Conservation (phyloP, 179 eudicot genomes). For the Spergularia azorica region DNA sequence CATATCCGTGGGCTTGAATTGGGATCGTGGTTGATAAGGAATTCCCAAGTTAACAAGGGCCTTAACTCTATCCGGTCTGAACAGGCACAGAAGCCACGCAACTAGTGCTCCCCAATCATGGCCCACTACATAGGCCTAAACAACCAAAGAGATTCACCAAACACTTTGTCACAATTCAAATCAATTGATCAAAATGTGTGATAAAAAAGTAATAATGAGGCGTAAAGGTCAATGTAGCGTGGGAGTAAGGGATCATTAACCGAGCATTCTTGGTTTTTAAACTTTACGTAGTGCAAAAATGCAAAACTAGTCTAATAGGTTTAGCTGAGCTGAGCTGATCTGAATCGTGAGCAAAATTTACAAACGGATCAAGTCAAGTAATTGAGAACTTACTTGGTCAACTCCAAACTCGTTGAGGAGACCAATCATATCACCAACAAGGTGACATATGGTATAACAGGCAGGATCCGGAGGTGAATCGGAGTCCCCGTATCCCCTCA, state of each 20-base stretch:
- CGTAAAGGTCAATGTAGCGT: too few species aligned
- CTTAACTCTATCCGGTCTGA: slow-evolving; percentile 40
- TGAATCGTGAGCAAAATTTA: too few species aligned
- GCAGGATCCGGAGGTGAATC: slow-evolving; percentile 31
- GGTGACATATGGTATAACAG: slow-evolving; percentile 34
- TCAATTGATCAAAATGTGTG: too few species aligned
- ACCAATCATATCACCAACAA: slow-evolving; percentile 44
- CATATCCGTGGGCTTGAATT: slow-evolving; percentile 17
- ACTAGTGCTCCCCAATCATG: slow-evolving; percentile 43
- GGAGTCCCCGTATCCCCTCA: slow-evolving; percentile 46
- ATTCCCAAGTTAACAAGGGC: slow-evolving; percentile 31
- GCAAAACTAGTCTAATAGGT: too few species aligned
- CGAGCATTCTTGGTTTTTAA: too few species aligned
- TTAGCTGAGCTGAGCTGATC: too few species aligned
- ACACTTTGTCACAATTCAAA: background rate
- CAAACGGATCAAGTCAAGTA: too few species aligned
- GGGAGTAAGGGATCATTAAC: too few species aligned
- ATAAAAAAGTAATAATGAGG: too few species aligned
- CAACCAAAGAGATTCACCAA: background rate
- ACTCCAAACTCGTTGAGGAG: slow-evolving; percentile 36
- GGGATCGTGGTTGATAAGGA: slow-evolving; percentile 23
- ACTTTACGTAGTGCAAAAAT: too few species aligned
- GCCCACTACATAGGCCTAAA: slow-evolving; percentile 43
- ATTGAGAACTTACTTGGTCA: slow-evolving; percentile 22
- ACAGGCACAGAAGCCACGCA: slow-evolving; percentile 43